These are phyloP conservation scores for Penicillium sp. DNA, from an alignment of 2,329 filamentous ascomycete genomes.

Conservation along the genomic window DNA sequence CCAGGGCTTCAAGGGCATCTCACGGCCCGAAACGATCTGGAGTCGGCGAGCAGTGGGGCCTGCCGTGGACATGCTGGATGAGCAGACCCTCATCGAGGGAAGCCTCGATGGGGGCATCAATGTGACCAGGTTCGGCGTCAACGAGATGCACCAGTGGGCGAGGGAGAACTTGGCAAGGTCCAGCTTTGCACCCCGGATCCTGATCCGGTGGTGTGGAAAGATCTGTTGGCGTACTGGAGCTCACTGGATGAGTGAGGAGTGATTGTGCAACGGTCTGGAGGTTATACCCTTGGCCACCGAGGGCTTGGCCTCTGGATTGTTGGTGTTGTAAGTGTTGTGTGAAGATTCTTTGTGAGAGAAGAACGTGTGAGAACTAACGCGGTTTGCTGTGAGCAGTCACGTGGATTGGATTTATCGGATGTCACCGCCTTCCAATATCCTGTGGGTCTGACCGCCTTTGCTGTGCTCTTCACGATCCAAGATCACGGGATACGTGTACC, in stretches of 20 bases:
- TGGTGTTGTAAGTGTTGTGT: too few species aligned
- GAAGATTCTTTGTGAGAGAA: too few species aligned
- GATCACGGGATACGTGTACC: too few species aligned
- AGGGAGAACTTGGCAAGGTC: neutral
- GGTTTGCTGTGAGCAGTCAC: too few species aligned
- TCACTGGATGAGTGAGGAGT: neutral
- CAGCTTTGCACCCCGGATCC: neutral
- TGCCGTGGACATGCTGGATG: neutral
- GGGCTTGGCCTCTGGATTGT: too few species aligned
- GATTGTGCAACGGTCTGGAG: too few species aligned
- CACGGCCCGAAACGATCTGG: neutral
- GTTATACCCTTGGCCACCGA: too few species aligned
- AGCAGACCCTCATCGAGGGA: neutral
- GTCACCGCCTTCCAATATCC: too few species aligned
- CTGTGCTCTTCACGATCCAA: too few species aligned
- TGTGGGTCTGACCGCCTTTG: too few species aligned
- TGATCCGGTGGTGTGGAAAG: conserved; percentile 1
- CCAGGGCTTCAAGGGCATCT: neutral
- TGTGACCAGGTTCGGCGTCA: neutral
- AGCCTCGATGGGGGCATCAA: neutral
- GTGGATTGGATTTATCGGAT: too few species aligned
- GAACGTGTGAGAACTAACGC: too few species aligned
- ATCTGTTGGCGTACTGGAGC: neutral
- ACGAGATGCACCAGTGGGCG: conserved; percentile 3
- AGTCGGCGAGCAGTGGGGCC: neutral